Conservation (phyloP, 2,329 filamentous ascomycete genomes). For the Thelonectria blattea region DNA sequence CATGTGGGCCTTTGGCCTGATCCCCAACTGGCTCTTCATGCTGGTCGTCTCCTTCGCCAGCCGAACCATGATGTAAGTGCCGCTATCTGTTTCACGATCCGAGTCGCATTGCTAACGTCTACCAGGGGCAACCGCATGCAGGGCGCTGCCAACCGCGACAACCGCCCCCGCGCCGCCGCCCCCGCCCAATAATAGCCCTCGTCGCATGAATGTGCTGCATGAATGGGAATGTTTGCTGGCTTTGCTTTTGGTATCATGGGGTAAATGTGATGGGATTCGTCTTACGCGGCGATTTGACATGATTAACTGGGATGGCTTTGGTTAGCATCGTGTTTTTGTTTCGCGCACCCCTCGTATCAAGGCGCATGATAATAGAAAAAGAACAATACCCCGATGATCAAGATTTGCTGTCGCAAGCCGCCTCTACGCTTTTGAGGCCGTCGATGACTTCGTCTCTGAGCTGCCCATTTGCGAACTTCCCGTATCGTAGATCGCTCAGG, state of each 20-base stretch:
- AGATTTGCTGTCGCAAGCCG: conserved; percentile 61
- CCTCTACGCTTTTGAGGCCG: conserved; percentile 62
- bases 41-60: conserved; percentile 74
- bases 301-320: conserved; percentile 22
- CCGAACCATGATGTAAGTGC: conserved; percentile 75
- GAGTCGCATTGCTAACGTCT: conserved; percentile 29
- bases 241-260: conserved; percentile 20
- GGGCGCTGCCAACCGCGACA: conserved; percentile 23
- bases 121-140: conserved; percentile 48
- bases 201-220: conserved; percentile 12
- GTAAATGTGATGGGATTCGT: conserved; percentile 22
- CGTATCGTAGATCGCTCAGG: conserved; percentile 84
- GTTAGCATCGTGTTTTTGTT: conserved; percentile 25
- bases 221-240: conserved; percentile 14
- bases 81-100: background rate
- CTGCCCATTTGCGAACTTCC: conserved; percentile 70
- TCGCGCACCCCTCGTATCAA: conserved; percentile 22
- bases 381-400: conserved; percentile 32
- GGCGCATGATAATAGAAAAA: conserved; percentile 27
- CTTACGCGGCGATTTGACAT: conserved; percentile 23
- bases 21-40: conserved; percentile 82
- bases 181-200: conserved; percentile 29
- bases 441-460: conserved; percentile 71
- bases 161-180: conserved; percentile 5
- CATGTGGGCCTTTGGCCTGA: conserved; percentile 69